Base-by-base conservation (phyloP, 2,329 filamentous ascomycete species). In the Colletotrichum lentis region DNA sequence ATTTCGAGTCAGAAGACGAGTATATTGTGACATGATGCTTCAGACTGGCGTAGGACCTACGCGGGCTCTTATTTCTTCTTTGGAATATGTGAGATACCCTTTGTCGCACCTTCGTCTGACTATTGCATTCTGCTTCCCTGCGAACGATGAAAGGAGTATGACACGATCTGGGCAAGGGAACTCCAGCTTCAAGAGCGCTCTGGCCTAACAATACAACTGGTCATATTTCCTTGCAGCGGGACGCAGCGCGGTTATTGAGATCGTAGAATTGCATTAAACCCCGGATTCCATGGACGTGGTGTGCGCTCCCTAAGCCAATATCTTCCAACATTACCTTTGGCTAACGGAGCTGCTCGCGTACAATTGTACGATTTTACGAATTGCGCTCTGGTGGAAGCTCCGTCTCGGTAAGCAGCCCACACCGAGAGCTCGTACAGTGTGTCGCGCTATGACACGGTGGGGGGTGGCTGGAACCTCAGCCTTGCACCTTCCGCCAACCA, bases 1-100 rank as follows among this genome's bases (percentile, higher is more conserved):
- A 77, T 24, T 64, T 70, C 35, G 69, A 69, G 55, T 71, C 69
- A 18, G 73, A 75, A 3, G 71, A 64, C 10, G 72, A 72, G 35
- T 69, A 68, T 47, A 67, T 61, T 20, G 55, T 70, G 5, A 64
- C 64, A 22, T 70, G 47, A 69, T 39, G 27, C 35, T 27, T 47
- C 7, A 16, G 31, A 7, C 16, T n/a, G 14, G 5, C 3, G 24
- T 11, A 1, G 31, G 31, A 11, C 31, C 22, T 37, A 39, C 35
- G n/a, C 12, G 20, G n/a, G 1, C 20, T 18, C 7, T 22, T n/a
- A 39, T 18, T 22, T 12, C 3, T 39, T 35, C 8, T 54, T 54
- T 39, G 52, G 22, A 54, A 44, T 50, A 10, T 24, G 55, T 44
- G 35, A 35, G 50, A 43, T 62, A 63, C 58, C 58, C 44, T 31